These are phyloP conservation scores for Saposhnikovia divaricata DNA, from an alignment of 129 eudicot species.

Conservation along the genomic window DNA sequence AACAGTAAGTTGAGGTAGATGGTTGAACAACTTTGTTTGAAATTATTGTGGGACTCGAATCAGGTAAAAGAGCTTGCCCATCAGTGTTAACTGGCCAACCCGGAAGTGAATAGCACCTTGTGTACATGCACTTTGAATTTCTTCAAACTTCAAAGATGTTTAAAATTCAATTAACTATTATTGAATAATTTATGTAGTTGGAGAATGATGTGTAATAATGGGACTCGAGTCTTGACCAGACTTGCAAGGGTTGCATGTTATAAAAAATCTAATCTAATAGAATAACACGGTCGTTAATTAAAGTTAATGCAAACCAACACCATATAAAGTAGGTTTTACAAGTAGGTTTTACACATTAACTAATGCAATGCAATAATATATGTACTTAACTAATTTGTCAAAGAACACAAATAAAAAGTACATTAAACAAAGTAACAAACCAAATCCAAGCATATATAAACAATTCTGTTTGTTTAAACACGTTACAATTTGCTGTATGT, in stretches of 20 bases:
- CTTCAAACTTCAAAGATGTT: not conserved
- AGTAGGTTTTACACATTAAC: no score
- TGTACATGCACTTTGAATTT: not conserved
- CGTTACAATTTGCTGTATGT: not conserved
- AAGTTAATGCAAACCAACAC: no score
- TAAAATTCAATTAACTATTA: not conserved
- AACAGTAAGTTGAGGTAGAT: not conserved
- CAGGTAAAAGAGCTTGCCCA: not conserved
- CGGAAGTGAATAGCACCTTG: not conserved
- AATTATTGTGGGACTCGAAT: not conserved
- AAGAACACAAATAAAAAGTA: not conserved
- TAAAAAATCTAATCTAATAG: rapidly evolving
- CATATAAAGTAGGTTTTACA: no score
- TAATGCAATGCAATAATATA: no score
- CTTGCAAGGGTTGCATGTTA: not conserved
- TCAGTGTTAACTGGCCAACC: not conserved
- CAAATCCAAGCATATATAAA: not conserved
- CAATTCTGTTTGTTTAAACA: not conserved
- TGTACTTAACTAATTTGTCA: not conserved
- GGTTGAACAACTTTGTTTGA: not conserved
- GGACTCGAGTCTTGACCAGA: not conserved
- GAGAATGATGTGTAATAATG: not conserved
- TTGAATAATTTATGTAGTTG: not conserved
- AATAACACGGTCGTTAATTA: not conserved
- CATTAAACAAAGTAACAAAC: no score